These are phyloP conservation scores for Starmerella tilneyi DNA, from an alignment of 805 yeast genomes.

Conservation along the genomic window DNA sequence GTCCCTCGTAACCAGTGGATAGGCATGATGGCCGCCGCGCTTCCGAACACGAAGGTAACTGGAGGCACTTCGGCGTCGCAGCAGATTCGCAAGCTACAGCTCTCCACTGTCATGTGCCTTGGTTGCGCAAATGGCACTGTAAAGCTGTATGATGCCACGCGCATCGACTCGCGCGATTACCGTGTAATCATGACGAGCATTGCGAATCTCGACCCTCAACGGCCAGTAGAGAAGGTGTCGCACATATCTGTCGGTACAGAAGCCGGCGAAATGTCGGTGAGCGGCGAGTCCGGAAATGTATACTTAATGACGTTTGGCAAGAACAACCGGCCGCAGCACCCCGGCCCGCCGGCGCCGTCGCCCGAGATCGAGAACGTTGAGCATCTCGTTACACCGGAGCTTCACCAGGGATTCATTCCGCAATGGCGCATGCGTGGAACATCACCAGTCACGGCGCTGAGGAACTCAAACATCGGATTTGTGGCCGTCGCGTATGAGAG, in stretches of 20 bases:
- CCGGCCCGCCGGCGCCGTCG: conserved; percentile 19
- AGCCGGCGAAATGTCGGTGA: conserved; percentile 63
- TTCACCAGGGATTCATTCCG: conserved; percentile 57
- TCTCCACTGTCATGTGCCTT: conserved; percentile 41
- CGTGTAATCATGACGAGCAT: conserved; percentile 52
- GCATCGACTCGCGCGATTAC: conserved; percentile 55
- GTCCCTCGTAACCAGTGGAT: conserved; percentile 63
- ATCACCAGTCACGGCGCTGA: conserved; percentile 49
- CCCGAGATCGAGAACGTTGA: conserved; percentile 36
- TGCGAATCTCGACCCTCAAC: conserved; percentile 32
- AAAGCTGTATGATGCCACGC: conserved; percentile 71
- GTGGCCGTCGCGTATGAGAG: conserved; percentile 61
- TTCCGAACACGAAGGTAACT: conserved; percentile 41
- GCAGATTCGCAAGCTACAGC: conserved; percentile 39
- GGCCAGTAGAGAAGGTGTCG: conserved; percentile 38
- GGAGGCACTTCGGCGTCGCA: conserved; percentile 71
- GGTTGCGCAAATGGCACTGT: conserved; percentile 80
- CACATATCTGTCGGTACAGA: conserved; percentile 67
- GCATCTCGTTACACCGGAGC: conserved; percentile 42
- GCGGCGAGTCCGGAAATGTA: conserved; percentile 61
- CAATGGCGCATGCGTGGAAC: conserved; percentile 36
- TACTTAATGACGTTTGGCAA: conserved; percentile 60
- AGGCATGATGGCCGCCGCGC: conserved; percentile 56
- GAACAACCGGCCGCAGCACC: conserved; percentile 32
- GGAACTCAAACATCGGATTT: conserved; percentile 70